phyloP scores from a whole-genome alignment of 768 basidiomycete species.

The Phanerodontia chrysosporium region DNA sequence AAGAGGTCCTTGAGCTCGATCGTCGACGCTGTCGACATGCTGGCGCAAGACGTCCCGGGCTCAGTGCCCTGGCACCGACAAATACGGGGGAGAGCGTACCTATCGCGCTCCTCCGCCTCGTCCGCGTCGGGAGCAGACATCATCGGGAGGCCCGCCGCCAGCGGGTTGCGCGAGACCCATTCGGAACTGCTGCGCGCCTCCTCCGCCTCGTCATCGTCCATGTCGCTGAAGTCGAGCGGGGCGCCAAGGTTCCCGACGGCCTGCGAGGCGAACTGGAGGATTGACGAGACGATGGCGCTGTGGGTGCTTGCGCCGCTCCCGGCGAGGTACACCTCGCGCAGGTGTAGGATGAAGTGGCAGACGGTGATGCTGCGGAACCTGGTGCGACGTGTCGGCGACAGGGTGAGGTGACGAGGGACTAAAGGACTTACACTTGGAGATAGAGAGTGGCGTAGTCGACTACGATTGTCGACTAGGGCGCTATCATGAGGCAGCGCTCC shows the following conservation, averaged over 20 bases:
- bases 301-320: neutral
- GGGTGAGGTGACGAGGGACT: neutral
- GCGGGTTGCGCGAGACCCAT: slow-evolving; percentile 1
- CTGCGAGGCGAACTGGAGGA: slow-evolving; percentile 6
- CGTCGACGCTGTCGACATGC: neutral
- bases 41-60: neutral
- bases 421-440: neutral
- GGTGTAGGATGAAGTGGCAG: slow-evolving; percentile 13
- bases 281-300: neutral
- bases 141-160: neutral
- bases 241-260: slow-evolving; percentile 11
- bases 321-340: slow-evolving; percentile 7
- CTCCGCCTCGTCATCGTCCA: neutral
- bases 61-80: no score
- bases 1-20: neutral
- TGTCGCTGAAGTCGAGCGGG: slow-evolving; percentile 1
- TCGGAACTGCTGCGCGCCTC: neutral
- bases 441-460: neutral
- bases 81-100: neutral
- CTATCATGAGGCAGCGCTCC: no score
- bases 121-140: neutral
- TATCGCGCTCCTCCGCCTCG: neutral
- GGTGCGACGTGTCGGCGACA: neutral
- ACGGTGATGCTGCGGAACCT: slow-evolving; percentile 9
- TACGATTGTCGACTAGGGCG: neutral